phyloP scores from a whole-genome alignment of 2,329 filamentous ascomycete species.

The Fusarium odoratissimum region DNA sequence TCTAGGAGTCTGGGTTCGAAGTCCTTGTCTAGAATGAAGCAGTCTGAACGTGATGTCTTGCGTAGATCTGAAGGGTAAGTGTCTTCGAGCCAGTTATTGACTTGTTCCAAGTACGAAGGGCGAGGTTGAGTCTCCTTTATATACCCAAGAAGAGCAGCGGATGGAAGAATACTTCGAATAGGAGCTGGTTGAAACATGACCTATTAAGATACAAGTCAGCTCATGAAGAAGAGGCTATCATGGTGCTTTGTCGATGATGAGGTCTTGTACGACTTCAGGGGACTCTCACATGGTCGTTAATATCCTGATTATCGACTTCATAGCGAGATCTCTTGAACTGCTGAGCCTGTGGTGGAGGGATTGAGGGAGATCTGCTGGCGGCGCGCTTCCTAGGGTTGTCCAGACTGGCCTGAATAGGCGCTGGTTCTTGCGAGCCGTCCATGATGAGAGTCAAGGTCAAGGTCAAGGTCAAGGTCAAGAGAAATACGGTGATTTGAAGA shows the following conservation, averaged over 20 bases:
- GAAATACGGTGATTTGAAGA: not conserved
- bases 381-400: constrained; percentile 2
- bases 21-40: not conserved
- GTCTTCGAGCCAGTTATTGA: constrained; percentile 16
- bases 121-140: not conserved
- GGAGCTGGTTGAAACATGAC: constrained; percentile 4
- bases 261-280: not conserved
- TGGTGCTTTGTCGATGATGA: not conserved
- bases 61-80: not conserved
- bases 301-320: not conserved
- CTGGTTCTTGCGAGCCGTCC: not conserved
- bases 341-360: not conserved
- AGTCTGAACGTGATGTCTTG: not conserved
- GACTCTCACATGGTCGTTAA: not conserved
- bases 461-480: not conserved
- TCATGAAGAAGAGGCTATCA: not conserved
- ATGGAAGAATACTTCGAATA: not conserved
- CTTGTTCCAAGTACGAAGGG: not conserved
- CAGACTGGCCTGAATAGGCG: not conserved
- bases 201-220: not conserved
- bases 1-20: not conserved
- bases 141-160: not conserved
- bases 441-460: not conserved
- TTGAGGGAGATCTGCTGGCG: not conserved
- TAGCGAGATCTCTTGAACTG: too few relatives aligned